These are phyloP conservation scores for Grosmannia clavigera DNA, from an alignment of 2,329 filamentous ascomycete genomes.

Conservation along the genomic window DNA sequence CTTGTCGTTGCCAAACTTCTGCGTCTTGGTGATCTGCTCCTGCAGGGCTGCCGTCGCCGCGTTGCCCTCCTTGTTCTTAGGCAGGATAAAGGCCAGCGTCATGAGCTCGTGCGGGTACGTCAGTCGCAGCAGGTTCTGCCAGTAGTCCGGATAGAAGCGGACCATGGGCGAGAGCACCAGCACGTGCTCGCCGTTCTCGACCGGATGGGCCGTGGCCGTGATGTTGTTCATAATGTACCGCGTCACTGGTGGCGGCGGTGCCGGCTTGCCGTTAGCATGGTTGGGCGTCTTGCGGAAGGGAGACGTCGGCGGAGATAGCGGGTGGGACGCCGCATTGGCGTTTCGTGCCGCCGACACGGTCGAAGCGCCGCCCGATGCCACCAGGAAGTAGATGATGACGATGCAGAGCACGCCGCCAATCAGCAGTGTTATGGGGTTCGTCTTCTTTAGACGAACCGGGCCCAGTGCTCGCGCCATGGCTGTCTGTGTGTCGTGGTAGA, in stretches of 20 bases:
- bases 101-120: constrained; percentile 90
- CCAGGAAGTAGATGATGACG: constrained; percentile 54
- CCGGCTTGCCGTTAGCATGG: constrained; percentile 37
- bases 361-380: constrained; percentile 27
- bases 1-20: constrained; percentile 61
- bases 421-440: constrained; percentile 63
- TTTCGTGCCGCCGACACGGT: constrained; percentile 23
- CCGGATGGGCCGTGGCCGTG: constrained; percentile 64
- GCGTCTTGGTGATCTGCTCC: constrained; percentile 72
- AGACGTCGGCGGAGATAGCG: constrained; percentile 60
- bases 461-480: constrained; percentile 47
- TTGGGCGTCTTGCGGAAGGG: constrained; percentile 53
- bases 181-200: constrained; percentile 70
- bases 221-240: constrained; percentile 95
- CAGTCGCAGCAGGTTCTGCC: constrained; percentile 80
- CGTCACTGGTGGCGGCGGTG: constrained; percentile 63
- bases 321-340: constrained; percentile 47
- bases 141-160: constrained; percentile 88
- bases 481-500: background rate
- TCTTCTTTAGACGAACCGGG: constrained; percentile 62
- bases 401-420: constrained; percentile 62
- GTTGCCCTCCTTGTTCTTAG: constrained; percentile 87
- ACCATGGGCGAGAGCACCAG: constrained; percentile 89
- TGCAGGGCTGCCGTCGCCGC: constrained; percentile 72
- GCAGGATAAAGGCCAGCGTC: constrained; percentile 89